phyloP scores from a whole-genome alignment of 495 filamentous ascomycete genomes.

The Xylaria flabelliformis region DNA sequence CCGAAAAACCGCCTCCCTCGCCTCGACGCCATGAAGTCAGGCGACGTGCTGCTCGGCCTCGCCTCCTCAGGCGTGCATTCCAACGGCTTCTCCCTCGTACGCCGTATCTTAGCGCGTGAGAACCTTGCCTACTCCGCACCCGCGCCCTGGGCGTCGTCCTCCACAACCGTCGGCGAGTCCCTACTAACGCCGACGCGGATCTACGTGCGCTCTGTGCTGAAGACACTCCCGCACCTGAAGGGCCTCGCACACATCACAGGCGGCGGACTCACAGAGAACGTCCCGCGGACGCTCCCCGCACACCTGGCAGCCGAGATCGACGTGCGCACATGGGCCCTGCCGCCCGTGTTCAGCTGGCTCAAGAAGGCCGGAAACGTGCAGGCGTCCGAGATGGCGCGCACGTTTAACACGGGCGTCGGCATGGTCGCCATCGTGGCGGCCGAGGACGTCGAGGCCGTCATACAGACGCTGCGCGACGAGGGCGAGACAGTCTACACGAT shows the following conservation, averaged over 20 bases:
- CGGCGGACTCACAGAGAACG: constrained; percentile 88
- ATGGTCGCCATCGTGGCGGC: constrained; percentile 83
- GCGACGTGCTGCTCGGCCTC: constrained; percentile 85
- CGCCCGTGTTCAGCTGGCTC: constrained; percentile 83
- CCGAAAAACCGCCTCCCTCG: constrained; percentile 74
- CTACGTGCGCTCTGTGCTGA: constrained; percentile 77
- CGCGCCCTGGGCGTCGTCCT: constrained; percentile 71
- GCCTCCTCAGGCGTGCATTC: constrained; percentile 86
- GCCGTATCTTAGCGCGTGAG: constrained; percentile 77
- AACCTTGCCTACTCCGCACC: constrained; percentile 70
- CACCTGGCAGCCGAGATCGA: constrained; percentile 79
- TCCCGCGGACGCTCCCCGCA: constrained; percentile 87
- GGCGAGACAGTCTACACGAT: constrained; percentile 83
- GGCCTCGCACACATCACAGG: constrained; percentile 97
- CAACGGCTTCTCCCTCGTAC: constrained; percentile 94
- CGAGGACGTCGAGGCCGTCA: constrained; percentile 60
- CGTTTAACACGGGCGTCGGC: constrained; percentile 94
- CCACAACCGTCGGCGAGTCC: constrained; percentile 66
- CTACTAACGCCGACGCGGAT: constrained; percentile 82
- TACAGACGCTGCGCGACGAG: constrained; percentile 58
- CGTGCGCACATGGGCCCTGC: constrained; percentile 71
- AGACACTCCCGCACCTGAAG: constrained; percentile 69
- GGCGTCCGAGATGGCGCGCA: constrained; percentile 78
- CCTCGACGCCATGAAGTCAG: constrained; percentile 73
- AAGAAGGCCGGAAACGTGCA: constrained; percentile 76